phyloP scores from a whole-genome alignment of 2,329 filamentous ascomycete genomes.

The Aspergillus quadricinctus region DNA sequence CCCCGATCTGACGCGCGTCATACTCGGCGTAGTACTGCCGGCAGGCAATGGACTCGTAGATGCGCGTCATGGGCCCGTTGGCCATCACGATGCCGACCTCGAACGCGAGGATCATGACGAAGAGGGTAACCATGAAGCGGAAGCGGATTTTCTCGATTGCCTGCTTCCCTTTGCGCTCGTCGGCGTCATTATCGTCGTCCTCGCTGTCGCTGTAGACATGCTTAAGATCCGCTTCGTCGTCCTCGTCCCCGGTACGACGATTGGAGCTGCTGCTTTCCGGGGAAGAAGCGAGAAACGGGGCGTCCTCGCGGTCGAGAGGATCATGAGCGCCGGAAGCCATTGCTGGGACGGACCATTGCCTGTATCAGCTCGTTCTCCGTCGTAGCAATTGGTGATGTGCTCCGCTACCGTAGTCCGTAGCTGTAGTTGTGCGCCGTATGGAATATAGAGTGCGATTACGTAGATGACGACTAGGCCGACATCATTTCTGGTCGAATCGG shows the following conservation, averaged over 20 bases:
- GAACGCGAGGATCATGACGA: constrained; percentile 40
- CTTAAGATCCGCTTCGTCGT: constrained; percentile 1
- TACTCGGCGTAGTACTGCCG: constrained; percentile 40
- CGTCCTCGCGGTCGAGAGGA: constrained; percentile 26
- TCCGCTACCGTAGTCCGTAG: neutral
- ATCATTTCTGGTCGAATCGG: neutral
- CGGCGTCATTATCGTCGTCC: neutral
- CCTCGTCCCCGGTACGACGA: neutral
- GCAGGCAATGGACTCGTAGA: constrained; percentile 49
- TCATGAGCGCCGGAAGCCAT: constrained; percentile 24
- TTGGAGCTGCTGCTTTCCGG: constrained; percentile 2
- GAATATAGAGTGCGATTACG: neutral
- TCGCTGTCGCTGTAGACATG: constrained; percentile 1
- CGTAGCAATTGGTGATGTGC: neutral
- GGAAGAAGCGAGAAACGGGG: constrained; percentile 25
- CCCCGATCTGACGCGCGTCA: constrained; percentile 41
- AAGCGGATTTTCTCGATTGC: constrained; percentile 24
- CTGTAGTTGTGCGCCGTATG: neutral
- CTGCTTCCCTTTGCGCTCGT: constrained; percentile 10
- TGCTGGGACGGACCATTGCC: neutral
- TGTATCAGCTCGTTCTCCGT: neutral
- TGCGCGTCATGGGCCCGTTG: constrained; percentile 43
- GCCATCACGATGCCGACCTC: constrained; percentile 45
- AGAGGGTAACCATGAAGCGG: constrained; percentile 38
- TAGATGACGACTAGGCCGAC: neutral